Base-by-base conservation (phyloP, 768 basidiomycete species). In the Boletus rubescentipes region DNA sequence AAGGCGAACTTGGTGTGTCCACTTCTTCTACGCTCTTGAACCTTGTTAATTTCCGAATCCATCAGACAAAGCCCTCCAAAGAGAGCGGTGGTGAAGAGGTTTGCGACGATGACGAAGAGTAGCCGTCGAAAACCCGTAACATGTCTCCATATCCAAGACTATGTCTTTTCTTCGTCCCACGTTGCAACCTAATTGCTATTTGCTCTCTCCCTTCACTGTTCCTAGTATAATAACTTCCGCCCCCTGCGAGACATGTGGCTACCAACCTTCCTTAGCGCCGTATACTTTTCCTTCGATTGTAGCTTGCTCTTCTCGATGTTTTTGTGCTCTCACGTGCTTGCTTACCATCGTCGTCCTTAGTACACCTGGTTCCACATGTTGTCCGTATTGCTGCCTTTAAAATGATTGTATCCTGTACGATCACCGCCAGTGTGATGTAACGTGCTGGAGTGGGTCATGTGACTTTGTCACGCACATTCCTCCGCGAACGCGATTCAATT, bases 1-100 rank as follows among this genome's bases (percentile, higher is more conserved):
- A 91, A 91, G 70, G 72, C 73, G 44, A 72, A 69, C 5, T 63
- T 77, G 64, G 67, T 80, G 53, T 51, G 76, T 71, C 46, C 46
- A 5, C 39, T 36, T 54, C 8, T 23, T 12, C 1, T 42, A n/a
- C 18, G 4, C 14, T 23, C 9, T 15, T 32, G 0, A 2, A 2
- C 2, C 2, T 18, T 12, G 21, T 46, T 59, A 23, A 53, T 61
- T 16, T 35, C 1, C 26, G 4, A 32, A 30, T 15, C 20, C 23
- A 36, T 29, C 30, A 76, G 73, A 35, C 60, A 8, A 75, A 76
- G 55, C 60, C 60, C 44, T 70, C 71, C 39, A 74, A 74, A 42
- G 72, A 70, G 44, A 75, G 74, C 12, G 76, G 72, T 8, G 73
- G 65, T 29, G 77, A 77, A 20, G 69, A 64, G 8, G 54, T 9